Evolutionary conservation across 768 basidiomycete genomes (phyloP).

Genomic region (Crucibulum laeve): DNA sequence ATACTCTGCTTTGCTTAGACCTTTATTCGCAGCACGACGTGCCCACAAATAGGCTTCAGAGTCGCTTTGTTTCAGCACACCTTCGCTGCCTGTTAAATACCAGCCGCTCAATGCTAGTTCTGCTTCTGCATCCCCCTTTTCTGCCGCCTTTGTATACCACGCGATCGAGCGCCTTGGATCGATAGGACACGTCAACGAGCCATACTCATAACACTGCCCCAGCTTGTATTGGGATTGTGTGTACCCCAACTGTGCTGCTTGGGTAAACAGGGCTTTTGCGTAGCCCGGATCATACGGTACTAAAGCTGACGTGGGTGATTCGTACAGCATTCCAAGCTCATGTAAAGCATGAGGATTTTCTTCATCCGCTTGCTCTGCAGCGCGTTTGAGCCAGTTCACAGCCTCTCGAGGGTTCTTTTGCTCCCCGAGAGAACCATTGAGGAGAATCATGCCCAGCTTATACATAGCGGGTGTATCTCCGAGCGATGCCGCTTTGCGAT

Average conservation of each 20-base stretch:
- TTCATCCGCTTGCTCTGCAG: conserved; percentile 95
- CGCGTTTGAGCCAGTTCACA: conserved; percentile 89
- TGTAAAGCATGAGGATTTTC: conserved; percentile 97
- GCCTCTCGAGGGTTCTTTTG: conserved; percentile 87
- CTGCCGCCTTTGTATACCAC: conserved; percentile 98
- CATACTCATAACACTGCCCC: conserved; percentile 94
- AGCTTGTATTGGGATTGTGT: conserved; percentile 93
- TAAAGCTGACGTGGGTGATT: conserved; percentile 58
- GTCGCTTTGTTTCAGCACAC: conserved; percentile 95
- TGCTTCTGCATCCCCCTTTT: conserved; percentile 92
- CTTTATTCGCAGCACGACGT: conserved; percentile 92
- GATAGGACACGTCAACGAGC: conserved; percentile 80
- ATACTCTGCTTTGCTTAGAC: conserved; percentile 94
- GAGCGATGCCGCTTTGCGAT: conserved; percentile 92
- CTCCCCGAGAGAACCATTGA: conserved; percentile 81
- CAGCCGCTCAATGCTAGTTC: conserved; percentile 96
- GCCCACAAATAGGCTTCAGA: conserved; percentile 99
- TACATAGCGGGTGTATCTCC: conserved; percentile 99
- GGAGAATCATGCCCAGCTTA: conserved; percentile 97
- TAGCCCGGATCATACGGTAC: conserved; percentile 79
- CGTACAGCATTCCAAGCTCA: conserved; percentile 87
- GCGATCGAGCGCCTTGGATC: conserved; percentile 94
- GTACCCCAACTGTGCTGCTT: conserved; percentile 91
- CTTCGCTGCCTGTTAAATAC: conserved; percentile 96
- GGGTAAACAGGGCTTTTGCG: conserved; percentile 82